Evolutionary conservation across 805 yeast genomes (phyloP).

Genomic region (Nakazawaea sp.): DNA sequence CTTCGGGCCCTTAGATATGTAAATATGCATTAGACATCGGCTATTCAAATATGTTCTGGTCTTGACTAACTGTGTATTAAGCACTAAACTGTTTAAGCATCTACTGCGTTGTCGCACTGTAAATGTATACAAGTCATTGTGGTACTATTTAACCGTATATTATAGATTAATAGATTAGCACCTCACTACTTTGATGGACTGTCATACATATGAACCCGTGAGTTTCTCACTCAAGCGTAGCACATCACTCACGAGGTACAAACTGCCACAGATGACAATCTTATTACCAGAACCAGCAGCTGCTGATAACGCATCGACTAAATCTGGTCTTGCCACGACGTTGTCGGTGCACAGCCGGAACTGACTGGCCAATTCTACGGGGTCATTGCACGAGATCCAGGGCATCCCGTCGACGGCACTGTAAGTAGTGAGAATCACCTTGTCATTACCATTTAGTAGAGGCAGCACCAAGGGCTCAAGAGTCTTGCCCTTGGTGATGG

Average conservation of each 20-base stretch:
- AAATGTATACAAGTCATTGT: not conserved
- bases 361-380: conserved; percentile 22
- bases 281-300: conserved; percentile 16
- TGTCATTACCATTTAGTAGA: conserved; percentile 44
- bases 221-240: conserved; percentile 14
- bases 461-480: conserved; percentile 42
- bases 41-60: no score
- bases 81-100: no score
- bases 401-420: conserved; percentile 85
- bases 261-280: conserved; percentile 61
- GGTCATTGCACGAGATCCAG: conserved; percentile 60
- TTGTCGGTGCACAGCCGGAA: conserved; percentile 17
- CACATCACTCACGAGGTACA: conserved; percentile 59
- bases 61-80: no score
- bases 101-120: no score
- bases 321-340: conserved; percentile 18
- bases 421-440: conserved; percentile 57
- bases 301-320: conserved; percentile 20
- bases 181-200: not conserved
- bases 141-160: not conserved
- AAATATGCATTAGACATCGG: no score
- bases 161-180: not conserved
- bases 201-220: not conserved
- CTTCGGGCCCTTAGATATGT: no score
- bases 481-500: conserved; percentile 70